These are phyloP conservation scores for Acanthamoeba castellanii DNA, from an alignment of 208 protist species.

Conservation along the genomic window DNA sequence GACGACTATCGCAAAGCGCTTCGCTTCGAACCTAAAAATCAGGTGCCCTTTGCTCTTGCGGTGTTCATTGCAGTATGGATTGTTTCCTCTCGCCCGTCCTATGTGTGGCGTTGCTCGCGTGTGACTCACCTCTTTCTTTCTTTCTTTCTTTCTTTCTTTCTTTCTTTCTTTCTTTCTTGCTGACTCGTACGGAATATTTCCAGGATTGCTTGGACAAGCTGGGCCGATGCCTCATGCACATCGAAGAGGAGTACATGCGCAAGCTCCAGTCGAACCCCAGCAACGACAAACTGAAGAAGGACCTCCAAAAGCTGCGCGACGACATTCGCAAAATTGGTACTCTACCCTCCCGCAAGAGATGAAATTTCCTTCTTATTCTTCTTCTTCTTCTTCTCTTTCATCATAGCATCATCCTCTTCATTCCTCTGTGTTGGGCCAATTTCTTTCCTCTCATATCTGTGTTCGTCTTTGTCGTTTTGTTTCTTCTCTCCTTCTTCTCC, in stretches of 20 bases:
- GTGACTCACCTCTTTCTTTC: background rate
- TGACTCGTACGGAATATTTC: background rate
- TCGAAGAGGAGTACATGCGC: conserved; percentile 55
- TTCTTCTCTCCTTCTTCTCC: background rate
- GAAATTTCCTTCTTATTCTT: background rate
- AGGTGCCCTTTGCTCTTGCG: conserved; percentile 10
- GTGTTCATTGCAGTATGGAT: background rate
- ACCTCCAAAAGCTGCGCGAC: conserved; percentile 57
- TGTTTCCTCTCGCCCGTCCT: background rate
- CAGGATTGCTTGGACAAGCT: conserved; percentile 67
- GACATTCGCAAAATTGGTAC: conserved; percentile 63
- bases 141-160: background rate
- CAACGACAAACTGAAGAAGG: conserved; percentile 62
- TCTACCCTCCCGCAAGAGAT: background rate
- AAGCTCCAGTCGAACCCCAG: conserved; percentile 47
- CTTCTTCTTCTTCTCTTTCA: background rate
- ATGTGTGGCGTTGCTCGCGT: background rate
- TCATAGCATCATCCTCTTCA: background rate
- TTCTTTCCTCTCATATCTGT: background rate
- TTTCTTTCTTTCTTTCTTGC: no score
- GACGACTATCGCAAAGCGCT: conserved; percentile 57
- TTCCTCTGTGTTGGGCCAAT: background rate
- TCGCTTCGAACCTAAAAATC: conserved; percentile 62
- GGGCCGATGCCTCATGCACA: conserved; percentile 25
- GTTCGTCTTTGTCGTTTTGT: background rate